Conservation (phyloP, 768 basidiomycete genomes). For the Lactifluus subvellereus region DNA sequence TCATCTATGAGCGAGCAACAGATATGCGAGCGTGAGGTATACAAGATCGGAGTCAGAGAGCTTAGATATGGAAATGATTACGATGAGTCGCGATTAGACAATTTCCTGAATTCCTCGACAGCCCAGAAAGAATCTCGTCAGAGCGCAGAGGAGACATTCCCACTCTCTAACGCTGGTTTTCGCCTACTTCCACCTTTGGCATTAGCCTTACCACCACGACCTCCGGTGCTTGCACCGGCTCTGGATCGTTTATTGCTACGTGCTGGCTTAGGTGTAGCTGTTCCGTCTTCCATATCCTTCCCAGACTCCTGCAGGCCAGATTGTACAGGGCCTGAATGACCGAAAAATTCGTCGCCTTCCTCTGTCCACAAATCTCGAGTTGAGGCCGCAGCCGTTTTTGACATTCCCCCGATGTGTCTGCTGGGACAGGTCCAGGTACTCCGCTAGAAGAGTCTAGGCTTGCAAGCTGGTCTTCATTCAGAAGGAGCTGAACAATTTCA, state of each 20-base stretch:
- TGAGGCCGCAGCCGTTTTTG: conserved; percentile 35
- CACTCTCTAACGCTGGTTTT: conserved; percentile 25
- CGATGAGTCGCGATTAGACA: conserved; percentile 14
- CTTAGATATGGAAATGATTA: conserved; percentile 13
- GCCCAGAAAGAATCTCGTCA: conserved; percentile 3
- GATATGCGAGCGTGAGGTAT: conserved; percentile 17
- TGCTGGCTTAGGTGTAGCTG: conserved; percentile 26
- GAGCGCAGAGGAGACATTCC: conserved; percentile 15
- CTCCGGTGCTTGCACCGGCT: conserved; percentile 30
- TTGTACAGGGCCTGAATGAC: conserved; percentile 40
- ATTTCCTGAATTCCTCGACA: conserved; percentile 7
- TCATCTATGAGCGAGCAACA: conserved; percentile 17
- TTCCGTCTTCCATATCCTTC: conserved; percentile 26
- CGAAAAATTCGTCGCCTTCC: conserved; percentile 84
- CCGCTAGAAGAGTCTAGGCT: conserved; percentile 47
- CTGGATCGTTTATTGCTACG: conserved; percentile 35
- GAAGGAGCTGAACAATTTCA: conserved; percentile 90
- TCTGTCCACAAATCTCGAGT: conserved; percentile 76
- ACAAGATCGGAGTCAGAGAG: conserved; percentile 14
- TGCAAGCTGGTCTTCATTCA: conserved; percentile 92
- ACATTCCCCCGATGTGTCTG: conserved; percentile 34
- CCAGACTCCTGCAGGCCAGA: conserved; percentile 24
- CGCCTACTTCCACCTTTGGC: conserved; percentile 24
- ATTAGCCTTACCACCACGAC: conserved; percentile 33
- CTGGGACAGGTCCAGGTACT: conserved; percentile 34